Evolutionary conservation across 495 filamentous ascomycete genomes (phyloP).

Genomic region (Penicillium dipodomyicola): DNA sequence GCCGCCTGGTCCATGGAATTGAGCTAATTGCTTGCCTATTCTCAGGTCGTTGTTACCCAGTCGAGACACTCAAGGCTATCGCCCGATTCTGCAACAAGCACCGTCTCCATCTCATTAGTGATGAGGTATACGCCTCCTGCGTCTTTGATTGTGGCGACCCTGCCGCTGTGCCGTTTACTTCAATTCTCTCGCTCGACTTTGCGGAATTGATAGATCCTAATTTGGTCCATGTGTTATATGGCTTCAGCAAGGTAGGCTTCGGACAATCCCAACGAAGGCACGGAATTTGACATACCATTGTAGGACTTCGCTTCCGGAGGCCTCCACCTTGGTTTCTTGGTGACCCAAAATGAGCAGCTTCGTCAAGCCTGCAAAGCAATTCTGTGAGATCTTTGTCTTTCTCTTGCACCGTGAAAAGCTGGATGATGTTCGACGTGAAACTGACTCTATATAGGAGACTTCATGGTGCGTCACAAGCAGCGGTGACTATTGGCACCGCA

Average conservation of each 20-base stretch:
- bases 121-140: constrained; percentile 60
- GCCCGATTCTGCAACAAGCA: constrained; percentile 53
- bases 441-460: constrained; percentile 29
- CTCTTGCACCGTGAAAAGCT: background rate
- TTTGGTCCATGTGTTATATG: constrained; percentile 58
- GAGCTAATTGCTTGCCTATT: background rate
- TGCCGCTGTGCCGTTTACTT: constrained; percentile 47
- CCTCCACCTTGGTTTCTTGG: constrained; percentile 52
- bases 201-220: constrained; percentile 45
- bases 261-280: background rate
- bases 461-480: constrained; percentile 33
- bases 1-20: background rate
- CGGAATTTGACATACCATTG: background rate
- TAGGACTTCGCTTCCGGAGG: constrained; percentile 56
- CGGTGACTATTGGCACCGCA: constrained; percentile 36
- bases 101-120: constrained; percentile 56
- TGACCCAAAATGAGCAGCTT: constrained; percentile 39
- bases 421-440: background rate
- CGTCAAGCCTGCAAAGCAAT: constrained; percentile 31
- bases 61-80: constrained; percentile 45
- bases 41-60: constrained; percentile 53
- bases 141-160: constrained; percentile 43
- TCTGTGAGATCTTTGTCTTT: constrained; percentile 16
- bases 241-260: constrained; percentile 49
- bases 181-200: constrained; percentile 47